These are phyloP conservation scores for Mortierella sp. DNA, from an alignment of 371 early-diverging fungal species.

Conservation along the genomic window DNA sequence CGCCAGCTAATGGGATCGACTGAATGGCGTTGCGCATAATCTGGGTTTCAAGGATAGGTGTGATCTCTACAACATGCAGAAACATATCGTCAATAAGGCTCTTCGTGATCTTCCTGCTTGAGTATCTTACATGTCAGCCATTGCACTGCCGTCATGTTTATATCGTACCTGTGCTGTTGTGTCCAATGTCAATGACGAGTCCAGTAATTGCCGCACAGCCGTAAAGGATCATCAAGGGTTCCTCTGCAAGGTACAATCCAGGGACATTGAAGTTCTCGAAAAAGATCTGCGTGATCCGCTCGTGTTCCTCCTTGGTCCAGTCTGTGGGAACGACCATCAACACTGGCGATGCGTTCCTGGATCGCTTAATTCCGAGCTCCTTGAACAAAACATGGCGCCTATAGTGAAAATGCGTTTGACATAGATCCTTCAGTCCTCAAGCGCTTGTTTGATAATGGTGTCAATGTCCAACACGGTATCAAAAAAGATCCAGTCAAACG, in stretches of 20 bases:
- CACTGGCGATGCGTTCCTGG: conserved; percentile 83
- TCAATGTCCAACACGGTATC: background rate
- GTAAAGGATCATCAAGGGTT: conserved; percentile 85
- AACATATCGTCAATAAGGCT: background rate
- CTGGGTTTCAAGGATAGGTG: conserved; percentile 79
- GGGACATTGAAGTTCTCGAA: conserved; percentile 94
- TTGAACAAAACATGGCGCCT: conserved; percentile 84
- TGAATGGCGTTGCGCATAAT: conserved; percentile 71
- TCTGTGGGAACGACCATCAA: conserved; percentile 81
- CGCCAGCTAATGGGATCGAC: conserved; percentile 78
- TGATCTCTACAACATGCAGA: conserved; percentile 67
- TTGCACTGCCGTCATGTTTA: conserved; percentile 2
- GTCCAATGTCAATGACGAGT: conserved; percentile 92
- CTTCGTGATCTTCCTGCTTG: background rate
- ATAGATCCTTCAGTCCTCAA: background rate
- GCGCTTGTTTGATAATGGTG: background rate
- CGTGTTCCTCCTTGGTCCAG: conserved; percentile 89
- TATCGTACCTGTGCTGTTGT: conserved; percentile 74
- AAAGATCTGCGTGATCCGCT: conserved; percentile 86
- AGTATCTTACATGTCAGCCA: background rate
- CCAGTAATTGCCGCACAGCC: conserved; percentile 86
- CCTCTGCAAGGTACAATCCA: conserved; percentile 86
- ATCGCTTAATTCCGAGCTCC: conserved; percentile 80
- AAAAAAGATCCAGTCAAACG: background rate
- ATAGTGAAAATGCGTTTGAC: conserved; percentile 4